phyloP scores from a whole-genome alignment of 1,139 yeast genomes.

The Tardiomyces blankii region DNA sequence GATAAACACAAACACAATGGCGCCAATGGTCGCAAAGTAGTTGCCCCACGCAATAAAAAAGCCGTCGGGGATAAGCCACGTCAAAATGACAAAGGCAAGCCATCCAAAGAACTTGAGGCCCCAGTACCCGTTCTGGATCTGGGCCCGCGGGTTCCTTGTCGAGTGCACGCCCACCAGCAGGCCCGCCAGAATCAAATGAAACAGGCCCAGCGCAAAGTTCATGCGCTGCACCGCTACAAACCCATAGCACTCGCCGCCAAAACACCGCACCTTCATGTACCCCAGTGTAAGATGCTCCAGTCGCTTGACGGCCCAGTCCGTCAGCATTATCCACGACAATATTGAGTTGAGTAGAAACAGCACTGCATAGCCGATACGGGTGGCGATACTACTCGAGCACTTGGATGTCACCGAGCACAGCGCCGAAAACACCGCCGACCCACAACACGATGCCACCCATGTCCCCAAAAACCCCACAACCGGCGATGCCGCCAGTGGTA shows the following conservation, averaged over 20 bases:
- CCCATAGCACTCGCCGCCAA: constrained; percentile 80
- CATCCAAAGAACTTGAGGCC: constrained; percentile 57
- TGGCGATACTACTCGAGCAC: constrained; percentile 64
- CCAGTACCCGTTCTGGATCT: constrained; percentile 87
- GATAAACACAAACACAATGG: constrained; percentile 76
- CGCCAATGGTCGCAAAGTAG: constrained; percentile 73
- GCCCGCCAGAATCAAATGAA: constrained; percentile 64
- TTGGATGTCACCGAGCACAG: constrained; percentile 41
- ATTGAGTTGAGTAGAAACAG: constrained; percentile 68
- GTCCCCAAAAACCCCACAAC: constrained; percentile 51
- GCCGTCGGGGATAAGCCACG: constrained; percentile 75
- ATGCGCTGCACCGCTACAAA: constrained; percentile 89
- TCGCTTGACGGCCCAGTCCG: constrained; percentile 68
- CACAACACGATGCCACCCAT: constrained; percentile 69
- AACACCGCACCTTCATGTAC: constrained; percentile 58
- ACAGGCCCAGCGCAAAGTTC: constrained; percentile 74
- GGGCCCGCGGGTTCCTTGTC: constrained; percentile 69
- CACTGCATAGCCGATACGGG: constrained; percentile 76
- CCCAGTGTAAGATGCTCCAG: constrained; percentile 59
- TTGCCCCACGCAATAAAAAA: constrained; percentile 90
- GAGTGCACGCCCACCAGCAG: constrained; percentile 65
- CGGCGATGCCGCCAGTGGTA: constrained; percentile 41
- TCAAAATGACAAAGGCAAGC: constrained; percentile 43
- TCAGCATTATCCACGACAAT: constrained; percentile 81
- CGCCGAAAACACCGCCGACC: constrained; percentile 75